Evolutionary conservation across 2,329 filamentous ascomycete genomes (phyloP).

Genomic region (Geosmithia flava): DNA sequence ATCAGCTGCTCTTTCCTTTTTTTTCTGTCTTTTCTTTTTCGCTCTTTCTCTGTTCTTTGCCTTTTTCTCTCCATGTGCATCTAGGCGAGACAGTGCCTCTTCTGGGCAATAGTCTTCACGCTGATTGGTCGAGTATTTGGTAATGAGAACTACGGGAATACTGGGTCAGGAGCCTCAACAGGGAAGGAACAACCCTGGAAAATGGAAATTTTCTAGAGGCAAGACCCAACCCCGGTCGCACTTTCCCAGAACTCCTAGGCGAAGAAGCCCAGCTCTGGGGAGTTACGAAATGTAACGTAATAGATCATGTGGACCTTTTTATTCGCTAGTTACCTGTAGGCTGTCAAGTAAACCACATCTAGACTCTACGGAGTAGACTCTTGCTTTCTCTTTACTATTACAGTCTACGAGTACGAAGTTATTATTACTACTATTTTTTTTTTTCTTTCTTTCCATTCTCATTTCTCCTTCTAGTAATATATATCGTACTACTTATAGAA

Average conservation of each 20-base stretch:
- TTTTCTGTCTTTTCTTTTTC: background rate
- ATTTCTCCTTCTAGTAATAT: too few relatives aligned
- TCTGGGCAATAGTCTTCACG: background rate
- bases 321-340: background rate
- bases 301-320: background rate
- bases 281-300: background rate
- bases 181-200: background rate
- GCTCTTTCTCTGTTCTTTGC: background rate
- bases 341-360: too few relatives aligned
- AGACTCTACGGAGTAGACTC: too few relatives aligned
- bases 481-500: too few relatives aligned
- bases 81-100: background rate
- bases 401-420: too few relatives aligned
- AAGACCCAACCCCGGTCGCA: too few relatives aligned
- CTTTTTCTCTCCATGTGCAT: too few relatives aligned
- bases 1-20: background rate
- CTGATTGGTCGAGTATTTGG: conserved; percentile 21
- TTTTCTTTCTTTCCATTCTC: too few relatives aligned
- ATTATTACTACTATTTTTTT: too few relatives aligned
- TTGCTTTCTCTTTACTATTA: too few relatives aligned
- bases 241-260: background rate
- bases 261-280: background rate
- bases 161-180: background rate
- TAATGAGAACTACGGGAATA: conserved; percentile 19
- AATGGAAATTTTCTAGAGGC: too few relatives aligned